Evolutionary conservation across 805 yeast genomes (phyloP), one percentile per base, ranked within the genome.

Genomic region (Metschnikowia rubicola): DNA sequence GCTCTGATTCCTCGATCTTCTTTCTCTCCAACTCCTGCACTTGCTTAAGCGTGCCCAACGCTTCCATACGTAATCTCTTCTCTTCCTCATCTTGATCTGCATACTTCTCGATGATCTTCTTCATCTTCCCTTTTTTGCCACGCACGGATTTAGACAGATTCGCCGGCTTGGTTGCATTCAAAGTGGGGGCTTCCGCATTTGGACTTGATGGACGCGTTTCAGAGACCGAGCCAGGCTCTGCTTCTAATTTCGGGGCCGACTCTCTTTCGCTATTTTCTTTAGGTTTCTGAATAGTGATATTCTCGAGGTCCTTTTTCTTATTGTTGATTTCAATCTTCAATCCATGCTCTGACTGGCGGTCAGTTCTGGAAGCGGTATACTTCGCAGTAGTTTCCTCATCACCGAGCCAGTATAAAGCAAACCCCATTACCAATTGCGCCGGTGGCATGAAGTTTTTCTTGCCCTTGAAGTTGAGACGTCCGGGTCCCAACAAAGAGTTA

Each of bases 41-140:
- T 52, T 79, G 82, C 54, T 88, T 89, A 59, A 88, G 70, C 0
- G 96, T 87, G 4, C 98, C 98, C 36, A 92, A 68, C 2, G 86
- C 87, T 48, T 85, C 81, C 86, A 92, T 81, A 54, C 95, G 76
- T 47, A 84, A 57, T 39, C 67, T 58, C 46, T 90, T 78, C 58
- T 92, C 98, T 47, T 87, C 94, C 43, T 88, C 97, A 62, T 92
- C 98, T 66, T 92, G 98, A 50, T 86, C 90, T 3, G 83, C 88
- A 60, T 92, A 92, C 60, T 91, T 92, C 50, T 79, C 75, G 35
- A 84, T 84, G 46, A 89, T 86, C 60, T 88, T 90, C 72, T 86
- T 88, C 65, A 86, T 60, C 61, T 90, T 90, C 35, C 86, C 85
- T 60, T 85, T 88, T 66, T 86, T 89, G 40, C 98, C 97, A 58